Evolutionary conservation across 495 filamentous ascomycete species (phyloP), one percentile per base, ranked within the genome.

Genomic region (Rostrohypoxylon terebratum): DNA sequence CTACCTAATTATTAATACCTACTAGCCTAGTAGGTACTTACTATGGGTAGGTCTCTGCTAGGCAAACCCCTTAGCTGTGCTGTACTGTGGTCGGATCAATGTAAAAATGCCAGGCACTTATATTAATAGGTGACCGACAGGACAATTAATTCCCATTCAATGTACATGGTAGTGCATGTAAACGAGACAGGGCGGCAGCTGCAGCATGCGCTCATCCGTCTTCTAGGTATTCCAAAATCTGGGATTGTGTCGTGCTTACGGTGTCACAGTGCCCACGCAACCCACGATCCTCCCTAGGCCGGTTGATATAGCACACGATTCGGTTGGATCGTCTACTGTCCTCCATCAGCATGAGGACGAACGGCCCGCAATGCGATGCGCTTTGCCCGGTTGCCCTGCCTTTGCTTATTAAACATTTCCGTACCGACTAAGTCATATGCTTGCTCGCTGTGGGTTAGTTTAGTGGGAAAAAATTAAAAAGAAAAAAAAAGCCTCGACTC

Each of bases 211-310:
- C 66, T 69, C 71, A 60, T 54, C 66, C 71, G 71, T 69, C 45
- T 59, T 47, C 61, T 73, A 73, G 54, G 59, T 58, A 73, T 69
- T 73, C 71, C 66, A 69, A 66, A 73, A 73, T 69, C 71, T 73
- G 62, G 61, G 71, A 73, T 69, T 69, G 71, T 73, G 71, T 73
- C 66, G 71, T 73, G 71, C 71, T 73, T 73, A 73, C 66, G 55
- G 66, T 69, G 71, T 63, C 58, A 73, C 71, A 69, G 57, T 65
- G 66, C 62, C 66, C 47, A 68, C 65, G 63, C 48, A 53, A n/a
- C 48, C 48, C 48, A 53, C 48, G 48, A 73, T 54, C 34, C 59
- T 54, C 34, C 40, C 59, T 21, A 63, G 61, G 66, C 71, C 66
- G 71, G 71, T 69, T 66, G 71, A 69, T 65, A 57, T 69, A 60